Evolutionary conservation across 148 eudicot species (phyloP).

Genomic region (Linanthus parryae): DNA sequence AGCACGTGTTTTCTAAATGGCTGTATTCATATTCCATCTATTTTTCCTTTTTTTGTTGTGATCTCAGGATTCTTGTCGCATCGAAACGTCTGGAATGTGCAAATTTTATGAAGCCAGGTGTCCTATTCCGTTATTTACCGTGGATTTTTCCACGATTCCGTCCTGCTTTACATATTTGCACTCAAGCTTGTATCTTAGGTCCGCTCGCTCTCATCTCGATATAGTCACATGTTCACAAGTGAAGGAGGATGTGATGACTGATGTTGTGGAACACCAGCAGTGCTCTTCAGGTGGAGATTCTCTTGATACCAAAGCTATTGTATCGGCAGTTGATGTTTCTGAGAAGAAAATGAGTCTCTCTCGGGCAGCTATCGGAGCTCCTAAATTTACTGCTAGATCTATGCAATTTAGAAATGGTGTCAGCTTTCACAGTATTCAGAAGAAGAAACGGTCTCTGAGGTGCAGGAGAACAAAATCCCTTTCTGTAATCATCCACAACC

Average conservation of each 20-base stretch:
- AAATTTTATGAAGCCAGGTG: constrained; percentile 35
- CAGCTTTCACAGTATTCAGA: constrained; percentile 35
- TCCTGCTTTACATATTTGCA: constrained; percentile 46
- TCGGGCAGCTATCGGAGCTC: constrained; percentile 13
- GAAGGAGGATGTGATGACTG: constrained; percentile 12
- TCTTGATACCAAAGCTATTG: background rate
- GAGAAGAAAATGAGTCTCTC: constrained; percentile 15
- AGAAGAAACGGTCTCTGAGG: constrained; percentile 65
- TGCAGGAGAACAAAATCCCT: constrained; percentile 51
- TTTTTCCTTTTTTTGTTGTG: background rate
- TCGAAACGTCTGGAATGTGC: constrained; percentile 37
- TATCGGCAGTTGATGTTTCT: constrained; percentile 16
- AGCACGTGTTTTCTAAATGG: background rate
- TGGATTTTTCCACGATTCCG: constrained; percentile 58
- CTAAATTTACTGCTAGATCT: constrained; percentile 23
- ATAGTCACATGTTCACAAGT: constrained; percentile 9
- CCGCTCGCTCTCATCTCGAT: constrained; percentile 19
- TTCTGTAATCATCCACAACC: too few relatives aligned
- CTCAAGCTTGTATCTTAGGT: constrained; percentile 37
- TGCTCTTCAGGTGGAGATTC: constrained; percentile 9
- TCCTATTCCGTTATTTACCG: constrained; percentile 39
- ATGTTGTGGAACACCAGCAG: constrained; percentile 11
- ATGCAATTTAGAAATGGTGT: constrained; percentile 29
- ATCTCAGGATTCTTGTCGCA: constrained; percentile 32
- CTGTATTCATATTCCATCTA: background rate